Conservation (phyloP, 768 basidiomycete species). For the Suillus paluster region DNA sequence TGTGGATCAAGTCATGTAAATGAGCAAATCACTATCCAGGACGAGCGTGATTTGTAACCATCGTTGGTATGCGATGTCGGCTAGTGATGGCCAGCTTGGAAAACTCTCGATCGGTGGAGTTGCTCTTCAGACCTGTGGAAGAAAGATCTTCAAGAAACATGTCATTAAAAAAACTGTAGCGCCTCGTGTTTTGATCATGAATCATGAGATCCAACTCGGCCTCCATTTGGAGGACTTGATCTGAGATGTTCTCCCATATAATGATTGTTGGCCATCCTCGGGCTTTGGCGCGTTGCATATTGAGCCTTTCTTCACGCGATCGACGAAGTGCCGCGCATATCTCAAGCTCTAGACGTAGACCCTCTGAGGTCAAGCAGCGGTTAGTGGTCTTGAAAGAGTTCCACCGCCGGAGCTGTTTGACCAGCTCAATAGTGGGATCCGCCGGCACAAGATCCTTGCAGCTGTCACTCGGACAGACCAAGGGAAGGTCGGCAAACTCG, state of each 20-base stretch:
- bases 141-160: neutral
- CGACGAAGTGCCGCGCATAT: neutral
- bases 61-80: neutral
- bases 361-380: no score
- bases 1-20: no score
- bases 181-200: neutral
- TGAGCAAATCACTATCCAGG: conserved; percentile 1
- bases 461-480: neutral
- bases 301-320: neutral
- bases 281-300: no score
- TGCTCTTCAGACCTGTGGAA: neutral
- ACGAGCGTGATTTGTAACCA: neutral
- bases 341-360: no score
- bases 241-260: neutral
- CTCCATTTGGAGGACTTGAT: neutral
- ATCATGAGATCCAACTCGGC: neutral
- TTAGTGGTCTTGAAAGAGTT: neutral
- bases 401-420: neutral
- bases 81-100: no score
- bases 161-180: neutral
- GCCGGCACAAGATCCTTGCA: neutral
- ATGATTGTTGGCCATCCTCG: neutral
- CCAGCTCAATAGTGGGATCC: no score
- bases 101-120: neutral
- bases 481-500: neutral